Base-by-base conservation (phyloP, 352 stramenopile genomes). In the Globisporangium acanthophoron region DNA sequence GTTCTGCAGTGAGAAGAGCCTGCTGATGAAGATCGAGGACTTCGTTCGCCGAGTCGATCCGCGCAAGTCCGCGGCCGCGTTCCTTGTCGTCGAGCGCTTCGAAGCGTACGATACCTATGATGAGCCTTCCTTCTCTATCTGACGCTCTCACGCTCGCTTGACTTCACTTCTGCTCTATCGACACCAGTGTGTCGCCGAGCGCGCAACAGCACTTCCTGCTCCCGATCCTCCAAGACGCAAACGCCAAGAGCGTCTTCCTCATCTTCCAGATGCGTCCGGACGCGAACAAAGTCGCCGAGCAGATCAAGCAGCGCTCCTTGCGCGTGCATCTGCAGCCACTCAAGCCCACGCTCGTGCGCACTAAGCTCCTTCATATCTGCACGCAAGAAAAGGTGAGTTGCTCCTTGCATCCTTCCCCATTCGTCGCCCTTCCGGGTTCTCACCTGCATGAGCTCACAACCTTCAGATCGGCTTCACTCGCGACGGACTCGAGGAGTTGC, bases 171-270 rank as follows among this genome's bases (percentile, higher is more conserved):
- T 24, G n/a, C 5, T 41, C 13, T 29, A 3, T 29, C 16, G 7
- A 3, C 20, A 3, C 27, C 39, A 91, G 79, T 8, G 51, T 90
- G n/a, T 60, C 73, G 8, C 69, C 74, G 21, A 78, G 72, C n/a
- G 57, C 74, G 4, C 78, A 90, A 58, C 82, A 92, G 52, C 82
- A 90, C 40, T 69, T 75, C 18, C 54, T 92, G 31, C 65, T 85
- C 1, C 78, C 82, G 4, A 46, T 84, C 3, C 53, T 89, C 3
- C 59, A 65, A 1, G 56, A 64, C 0, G 67, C 67, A 49, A 90
- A 92, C 56, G 46, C 59, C 18, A 87, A 84, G 46, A 71, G 61
- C 41, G 66, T 85, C 21, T 90, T 83, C 55, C 60, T 82, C 4
- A 71, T 90, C 54, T 49, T 89, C 31, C 59, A 86, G 11, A 56